Evolutionary conservation across 495 filamentous ascomycete genomes (phyloP), one percentile per base, ranked within the genome.

Genomic region (Chaetomium tenue): DNA sequence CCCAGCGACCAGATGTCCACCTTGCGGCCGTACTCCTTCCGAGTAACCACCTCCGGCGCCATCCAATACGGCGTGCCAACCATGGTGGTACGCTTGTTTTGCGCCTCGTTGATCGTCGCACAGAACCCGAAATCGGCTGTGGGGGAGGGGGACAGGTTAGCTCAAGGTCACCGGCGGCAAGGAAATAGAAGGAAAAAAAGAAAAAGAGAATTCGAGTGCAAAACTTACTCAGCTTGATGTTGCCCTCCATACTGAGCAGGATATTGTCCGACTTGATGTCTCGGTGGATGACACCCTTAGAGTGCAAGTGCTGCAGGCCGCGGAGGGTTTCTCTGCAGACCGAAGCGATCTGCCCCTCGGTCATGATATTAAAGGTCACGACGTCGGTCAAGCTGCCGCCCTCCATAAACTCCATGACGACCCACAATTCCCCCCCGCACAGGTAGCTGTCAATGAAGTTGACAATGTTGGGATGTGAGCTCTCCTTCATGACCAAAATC

Each of bases 391-490:
- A 78, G 78, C 92, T 96, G 40, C 94, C 94, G 53, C 94, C 94
- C 73, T 98, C 94, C 94, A 98, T 98, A 68, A 92, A 98, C 74
- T 98, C 94, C 94, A 98, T 98, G 30, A 98, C 92, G 15, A 98
- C 94, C 94, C 94, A 98, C 47, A 98, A 77, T 73, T 98, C 94
- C 22, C 93, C 87, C 5, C 85, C 83, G 44, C 92, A 88, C 23
- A 98, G 81, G 74, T 90, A 98, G 74, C 92, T 96, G 79, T 97
- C 94, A 78, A 97, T 90, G 77, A 97, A 98, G 74, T 98, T 98
- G 75, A 98, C 94, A 73, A 98, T 96, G 72, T 98, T 98, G 75
- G 90, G 92, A 75, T 98, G 94, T 58, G 91, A 93, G 79, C 92
- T 96, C 71, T 97, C 94, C 79, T 96, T 97, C 94, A 98, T 98